These are phyloP conservation scores for Colletotrichum sp. DNA, from an alignment of 2,329 filamentous ascomycete genomes.

Conservation along the genomic window DNA sequence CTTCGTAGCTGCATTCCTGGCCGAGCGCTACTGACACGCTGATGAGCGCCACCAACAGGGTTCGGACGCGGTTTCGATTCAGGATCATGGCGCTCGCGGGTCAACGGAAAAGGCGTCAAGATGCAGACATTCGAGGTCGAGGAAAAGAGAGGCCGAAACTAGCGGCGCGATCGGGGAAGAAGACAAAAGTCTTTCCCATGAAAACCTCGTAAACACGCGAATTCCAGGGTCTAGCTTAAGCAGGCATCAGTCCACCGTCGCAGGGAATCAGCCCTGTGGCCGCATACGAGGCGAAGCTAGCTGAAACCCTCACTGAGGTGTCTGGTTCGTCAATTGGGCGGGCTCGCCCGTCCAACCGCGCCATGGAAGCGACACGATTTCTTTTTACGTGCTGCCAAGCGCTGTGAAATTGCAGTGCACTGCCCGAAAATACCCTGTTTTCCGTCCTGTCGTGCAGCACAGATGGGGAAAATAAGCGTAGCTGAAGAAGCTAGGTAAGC, in stretches of 20 bases:
- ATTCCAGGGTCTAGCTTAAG: not conserved
- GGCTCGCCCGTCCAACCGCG: not conserved
- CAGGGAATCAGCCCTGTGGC: not conserved
- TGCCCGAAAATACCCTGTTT: not conserved
- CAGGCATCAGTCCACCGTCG: not conserved
- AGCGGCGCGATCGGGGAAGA: rapidly evolving
- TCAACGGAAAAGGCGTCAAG: not conserved
- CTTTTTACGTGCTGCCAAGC: not conserved
- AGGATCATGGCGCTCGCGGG: not conserved
- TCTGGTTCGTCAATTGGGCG: not conserved
- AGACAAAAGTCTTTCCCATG: not conserved
- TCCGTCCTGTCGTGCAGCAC: not conserved
- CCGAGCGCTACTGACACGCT: not conserved
- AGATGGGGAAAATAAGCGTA: not conserved
- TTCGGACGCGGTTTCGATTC: rapidly evolving
- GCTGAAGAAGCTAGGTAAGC: not conserved
- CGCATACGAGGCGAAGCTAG: not conserved
- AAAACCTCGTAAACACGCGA: not conserved
- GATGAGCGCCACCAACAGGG: not conserved
- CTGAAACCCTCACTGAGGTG: not conserved
- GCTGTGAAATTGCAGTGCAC: not conserved
- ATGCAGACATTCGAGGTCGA: not conserved
- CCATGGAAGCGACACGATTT: not conserved
- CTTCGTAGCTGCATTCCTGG: conserved; percentile 1
- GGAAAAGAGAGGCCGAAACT: rapidly evolving